Base-by-base conservation (phyloP, 1,284 basidiomycete genomes). In the Volvariella volvacea region DNA sequence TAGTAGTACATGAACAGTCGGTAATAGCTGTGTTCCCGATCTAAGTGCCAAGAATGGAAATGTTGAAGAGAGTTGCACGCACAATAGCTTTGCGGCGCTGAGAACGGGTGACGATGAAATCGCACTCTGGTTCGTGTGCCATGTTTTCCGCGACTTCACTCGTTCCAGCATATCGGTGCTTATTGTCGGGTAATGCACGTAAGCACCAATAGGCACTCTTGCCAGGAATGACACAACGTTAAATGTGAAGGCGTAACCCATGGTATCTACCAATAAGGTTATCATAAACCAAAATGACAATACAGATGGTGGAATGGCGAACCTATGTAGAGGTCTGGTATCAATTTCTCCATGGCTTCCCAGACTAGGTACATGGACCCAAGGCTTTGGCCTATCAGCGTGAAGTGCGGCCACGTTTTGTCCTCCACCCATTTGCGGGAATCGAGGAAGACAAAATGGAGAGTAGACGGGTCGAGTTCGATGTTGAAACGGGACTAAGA, bases 231-330 rank as follows among this genome's bases (percentile, higher is more conserved):
- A 68, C 2, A 92, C 83, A 10, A 89, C 65, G 2, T 87, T 90
- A 57, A 89, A 93, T 0, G 91, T 89, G 58, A 98, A 98, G 0
- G 92, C 92, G 57, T 96, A 97, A 19, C 96, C 95, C 93, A 98
- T 98, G 0, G 94, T 93, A 61, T 99, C 94, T 95, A 38, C 4
- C 22, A 25, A 41, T n/a, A 15, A 33, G 22, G 33, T 46, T 33
- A 41, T 25, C 14, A 45, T 48, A 12, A 43, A 12, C 25, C 25
- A 28, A 22, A 30, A 22, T 10, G 40, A 21, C 6, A 22, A 22
- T 16, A 12, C 10, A 3, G 6, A 30, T 19, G 8, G 25, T 14
- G 16, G 43, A 36, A 15, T 4, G 14, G 51, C 73, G 25, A 41
- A 92, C 92, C 93, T 41, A 99, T 87, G 65, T 84, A 99, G 8